Evolutionary conservation across 805 yeast species (phyloP).

Genomic region (Sugiyamaella floridensis): DNA sequence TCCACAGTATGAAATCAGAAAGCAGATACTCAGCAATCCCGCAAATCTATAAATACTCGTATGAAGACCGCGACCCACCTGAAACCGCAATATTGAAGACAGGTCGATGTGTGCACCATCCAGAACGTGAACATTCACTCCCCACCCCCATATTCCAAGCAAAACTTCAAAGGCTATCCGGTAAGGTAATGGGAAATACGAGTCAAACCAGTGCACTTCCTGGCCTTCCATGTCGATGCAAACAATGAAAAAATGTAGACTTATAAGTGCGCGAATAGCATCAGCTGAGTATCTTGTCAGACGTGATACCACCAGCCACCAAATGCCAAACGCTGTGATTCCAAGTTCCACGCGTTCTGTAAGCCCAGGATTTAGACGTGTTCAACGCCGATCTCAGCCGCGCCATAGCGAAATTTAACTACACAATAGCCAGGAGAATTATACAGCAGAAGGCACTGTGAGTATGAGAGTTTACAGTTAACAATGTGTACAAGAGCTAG

Average conservation of each 20-base stretch:
- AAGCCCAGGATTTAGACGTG: not conserved
- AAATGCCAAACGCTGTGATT: no score
- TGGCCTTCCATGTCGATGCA: not conserved
- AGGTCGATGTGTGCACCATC: conserved; percentile 23
- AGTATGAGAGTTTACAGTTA: no score
- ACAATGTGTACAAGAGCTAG: no score
- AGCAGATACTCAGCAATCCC: conserved; percentile 13
- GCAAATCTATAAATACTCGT: conserved; percentile 34
- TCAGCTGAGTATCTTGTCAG: not conserved
- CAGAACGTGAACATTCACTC: conserved; percentile 24
- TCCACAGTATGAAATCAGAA: conserved; percentile 2
- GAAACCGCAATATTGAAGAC: conserved; percentile 21
- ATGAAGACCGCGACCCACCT: conserved; percentile 23
- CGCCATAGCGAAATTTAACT: not conserved
- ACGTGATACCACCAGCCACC: no score
- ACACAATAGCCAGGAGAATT: no score
- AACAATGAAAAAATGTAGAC: not conserved
- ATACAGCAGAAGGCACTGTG: no score
- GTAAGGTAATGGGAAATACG: conserved; percentile 43
- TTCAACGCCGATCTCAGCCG: not conserved
- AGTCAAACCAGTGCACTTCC: conserved; percentile 25
- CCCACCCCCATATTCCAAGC: conserved; percentile 33
- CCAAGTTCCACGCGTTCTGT: no score
- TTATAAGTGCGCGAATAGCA: not conserved
- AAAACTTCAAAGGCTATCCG: conserved; percentile 25